Conservation (phyloP, 352 stramenopile genomes). For the Globisporangium apiculatum region DNA sequence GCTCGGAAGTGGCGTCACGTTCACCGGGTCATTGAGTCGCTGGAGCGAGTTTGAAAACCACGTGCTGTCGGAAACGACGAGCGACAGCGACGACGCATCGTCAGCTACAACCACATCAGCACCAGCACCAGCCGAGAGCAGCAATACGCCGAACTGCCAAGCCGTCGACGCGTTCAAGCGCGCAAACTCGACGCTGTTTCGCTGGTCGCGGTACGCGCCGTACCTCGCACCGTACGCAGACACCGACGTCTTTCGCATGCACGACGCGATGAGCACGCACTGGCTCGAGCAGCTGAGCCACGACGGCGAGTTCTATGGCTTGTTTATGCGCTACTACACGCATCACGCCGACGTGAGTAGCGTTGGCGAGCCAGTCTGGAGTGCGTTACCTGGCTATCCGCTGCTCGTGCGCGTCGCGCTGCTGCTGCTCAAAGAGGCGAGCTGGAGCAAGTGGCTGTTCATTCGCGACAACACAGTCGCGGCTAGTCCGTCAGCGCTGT, state of each 20-base stretch:
- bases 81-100: too few relatives aligned
- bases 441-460: constrained; percentile 57
- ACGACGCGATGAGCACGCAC: constrained; percentile 25
- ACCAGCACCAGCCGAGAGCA: constrained; percentile 16
- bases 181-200: constrained; percentile 52
- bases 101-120: constrained; percentile 8
- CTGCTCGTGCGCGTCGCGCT: constrained; percentile 52
- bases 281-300: constrained; percentile 53
- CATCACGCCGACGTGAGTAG: constrained; percentile 40
- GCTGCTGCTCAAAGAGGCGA: constrained; percentile 56
- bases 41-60: constrained; percentile 58
- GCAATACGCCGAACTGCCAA: constrained; percentile 9
- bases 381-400: constrained; percentile 49
- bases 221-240: constrained; percentile 50
- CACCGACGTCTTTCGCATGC: constrained; percentile 48
- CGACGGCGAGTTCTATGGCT: constrained; percentile 67
- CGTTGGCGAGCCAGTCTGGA: constrained; percentile 32
- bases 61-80: constrained; percentile 21
- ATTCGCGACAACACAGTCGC: constrained; percentile 35
- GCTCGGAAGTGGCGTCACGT: constrained; percentile 45
- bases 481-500: constrained; percentile 23
- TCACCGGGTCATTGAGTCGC: constrained; percentile 37
- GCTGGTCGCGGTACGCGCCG: constrained; percentile 47
- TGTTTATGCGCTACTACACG: constrained; percentile 57
- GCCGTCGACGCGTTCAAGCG: constrained; percentile 38